Base-by-base conservation (phyloP, 1,284 basidiomycete species). In the Vanrija sp. region DNA sequence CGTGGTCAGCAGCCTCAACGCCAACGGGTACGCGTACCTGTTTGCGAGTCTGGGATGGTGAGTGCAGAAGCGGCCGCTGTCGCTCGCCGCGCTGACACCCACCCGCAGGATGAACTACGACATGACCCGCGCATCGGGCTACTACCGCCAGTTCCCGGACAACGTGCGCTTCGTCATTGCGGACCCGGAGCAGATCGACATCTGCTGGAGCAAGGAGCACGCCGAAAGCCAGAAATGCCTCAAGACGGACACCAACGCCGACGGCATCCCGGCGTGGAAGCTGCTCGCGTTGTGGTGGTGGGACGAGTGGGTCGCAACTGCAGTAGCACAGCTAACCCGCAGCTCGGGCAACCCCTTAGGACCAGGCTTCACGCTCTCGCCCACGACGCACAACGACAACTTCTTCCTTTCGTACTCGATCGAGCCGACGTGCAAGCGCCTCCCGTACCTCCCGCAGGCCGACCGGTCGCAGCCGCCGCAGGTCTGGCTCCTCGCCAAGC, bases 321-420 rank as follows among this genome's bases (percentile, higher is more conserved):
- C n/a, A n/a, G 21, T 15, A 19, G 6, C 15, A 3, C 25, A 15
- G 44, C 44, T 46, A 14, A 21, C 28, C 28, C 15, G 18, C 43
- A 68, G 66, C 46, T 49, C 65, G 3, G 57, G 62, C 14, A 71
- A 76, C 55, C 76, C 76, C 0, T 65, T 77, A 2, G 78, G 78
- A 3, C 29, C 57, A 0, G 42, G 60, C 29, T 79, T 75, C 66
- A 78, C 76, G 19, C 64, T 79, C 7, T 72, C 71, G 2, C 77
- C 77, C 63, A 72, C 65, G 29, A 65, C 60, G 5, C 54, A 55
- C n/a, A 62, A 66, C 43, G 55, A 58, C 23, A 75, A 75, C 58
- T 61, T 67, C 46, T 75, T 73, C 58, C 62, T 78, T 4, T 75
- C 75, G 16, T 77, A 75, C 52, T 76, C 72, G 29, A 68, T 78